Evolutionary conservation across 768 basidiomycete species (phyloP).

Genomic region (Tephrocybe sp.): DNA sequence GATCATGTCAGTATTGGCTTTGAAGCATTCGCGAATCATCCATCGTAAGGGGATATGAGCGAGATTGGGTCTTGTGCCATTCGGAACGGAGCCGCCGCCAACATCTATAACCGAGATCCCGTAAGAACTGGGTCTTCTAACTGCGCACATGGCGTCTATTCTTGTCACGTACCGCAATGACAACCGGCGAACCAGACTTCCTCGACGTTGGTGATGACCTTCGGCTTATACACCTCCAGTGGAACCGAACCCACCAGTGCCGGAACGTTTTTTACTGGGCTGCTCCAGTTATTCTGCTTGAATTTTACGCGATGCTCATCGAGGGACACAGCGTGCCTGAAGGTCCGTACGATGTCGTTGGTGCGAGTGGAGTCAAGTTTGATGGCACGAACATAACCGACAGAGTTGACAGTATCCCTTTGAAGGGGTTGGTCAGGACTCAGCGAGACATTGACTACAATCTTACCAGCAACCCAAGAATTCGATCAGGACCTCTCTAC

Average conservation of each 20-base stretch:
- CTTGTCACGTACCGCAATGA: no score
- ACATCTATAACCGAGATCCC: no score
- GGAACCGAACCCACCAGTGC: no score
- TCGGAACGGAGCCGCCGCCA: slow-evolving; percentile 27
- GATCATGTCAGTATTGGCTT: slow-evolving; percentile 37
- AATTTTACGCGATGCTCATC: slow-evolving; percentile 20
- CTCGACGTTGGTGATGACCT: no score
- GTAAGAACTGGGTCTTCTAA: no score
- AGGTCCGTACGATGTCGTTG: slow-evolving; percentile 34
- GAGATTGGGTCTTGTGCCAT: slow-evolving; percentile 29
- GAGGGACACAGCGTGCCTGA: slow-evolving; percentile 18
- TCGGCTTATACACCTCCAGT: no score
- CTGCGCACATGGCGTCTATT: no score
- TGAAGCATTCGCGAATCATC: slow-evolving; percentile 58
- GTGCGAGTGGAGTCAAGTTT: slow-evolving; percentile 45
- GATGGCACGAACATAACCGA: slow-evolving; percentile 38
- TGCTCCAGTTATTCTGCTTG: slow-evolving; percentile 20
- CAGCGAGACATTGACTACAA: no score
- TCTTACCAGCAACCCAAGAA: slow-evolving; percentile 52
- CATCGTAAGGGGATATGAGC: slow-evolving; percentile 44
- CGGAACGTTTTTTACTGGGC: not conserved
- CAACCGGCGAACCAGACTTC: no score
- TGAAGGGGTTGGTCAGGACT: no score
- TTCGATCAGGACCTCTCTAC: slow-evolving; percentile 35
- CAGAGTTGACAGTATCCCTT: slow-evolving; percentile 60